Conservation (phyloP, 2,329 filamentous ascomycete species). For the Aspergillus uvarum region DNA sequence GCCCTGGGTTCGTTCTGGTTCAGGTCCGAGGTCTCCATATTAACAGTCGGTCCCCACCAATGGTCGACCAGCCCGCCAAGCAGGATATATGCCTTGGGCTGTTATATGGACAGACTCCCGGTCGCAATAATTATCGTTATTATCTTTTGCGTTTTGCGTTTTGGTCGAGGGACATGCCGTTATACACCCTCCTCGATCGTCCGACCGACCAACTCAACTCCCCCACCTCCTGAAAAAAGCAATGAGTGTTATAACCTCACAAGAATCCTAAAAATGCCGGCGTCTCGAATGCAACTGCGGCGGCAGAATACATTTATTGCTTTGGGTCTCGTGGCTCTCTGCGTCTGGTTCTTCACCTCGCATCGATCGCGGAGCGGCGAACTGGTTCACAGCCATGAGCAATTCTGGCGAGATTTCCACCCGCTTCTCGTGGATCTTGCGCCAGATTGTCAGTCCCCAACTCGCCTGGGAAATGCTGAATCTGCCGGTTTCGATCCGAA, state of each 20-base stretch:
- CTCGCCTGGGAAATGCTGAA: slow-evolving; percentile 18
- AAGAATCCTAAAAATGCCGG: neutral
- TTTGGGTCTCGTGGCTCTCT: neutral
- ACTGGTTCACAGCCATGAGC: neutral
- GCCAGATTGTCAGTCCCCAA: slow-evolving; percentile 25
- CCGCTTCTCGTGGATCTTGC: slow-evolving; percentile 25
- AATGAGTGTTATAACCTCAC: neutral
- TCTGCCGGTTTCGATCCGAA: slow-evolving; percentile 25
- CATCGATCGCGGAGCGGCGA: neutral
- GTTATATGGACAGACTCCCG: neutral
- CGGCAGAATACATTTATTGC: neutral
- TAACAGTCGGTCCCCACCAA: neutral
- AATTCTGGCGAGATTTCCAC: slow-evolving; percentile 33
- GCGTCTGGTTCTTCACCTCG: neutral
- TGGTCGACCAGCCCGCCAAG: neutral
- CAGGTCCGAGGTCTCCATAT: neutral
- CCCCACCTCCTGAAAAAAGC: neutral
- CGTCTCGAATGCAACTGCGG: neutral
- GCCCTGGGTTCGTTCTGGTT: no score
- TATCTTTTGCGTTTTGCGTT: neutral
- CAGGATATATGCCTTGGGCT: neutral
- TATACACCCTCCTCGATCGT: neutral
- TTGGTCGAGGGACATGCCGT: neutral
- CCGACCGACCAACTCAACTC: neutral
- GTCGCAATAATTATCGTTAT: neutral